Percentiles rank a stretch among this genome's conserved stretches.
Conservation (phyloP, 1,139 yeast genomes). For the Suhomyces maxii region DNA sequence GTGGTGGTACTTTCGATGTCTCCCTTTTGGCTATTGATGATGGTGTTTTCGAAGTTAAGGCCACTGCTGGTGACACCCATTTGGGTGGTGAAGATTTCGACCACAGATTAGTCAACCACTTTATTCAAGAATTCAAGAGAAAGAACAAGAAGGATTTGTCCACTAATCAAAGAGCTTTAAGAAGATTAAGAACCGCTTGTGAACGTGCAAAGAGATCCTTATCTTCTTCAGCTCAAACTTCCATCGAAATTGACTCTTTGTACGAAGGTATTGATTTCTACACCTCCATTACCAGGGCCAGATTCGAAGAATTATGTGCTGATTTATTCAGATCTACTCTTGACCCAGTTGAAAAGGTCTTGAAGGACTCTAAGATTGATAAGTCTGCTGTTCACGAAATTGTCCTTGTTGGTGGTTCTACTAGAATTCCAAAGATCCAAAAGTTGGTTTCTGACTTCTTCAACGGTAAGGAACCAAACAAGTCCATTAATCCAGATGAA, state of each 20-base stretch:
- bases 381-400: slow-evolving; percentile 82
- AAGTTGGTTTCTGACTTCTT: slow-evolving; percentile 83
- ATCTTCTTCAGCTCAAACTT: slow-evolving; percentile 83
- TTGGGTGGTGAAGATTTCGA: slow-evolving; percentile 59
- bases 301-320: slow-evolving; percentile 87
- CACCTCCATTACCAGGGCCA: slow-evolving; percentile 83
- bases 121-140: slow-evolving; percentile 82
- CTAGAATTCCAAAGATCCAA: slow-evolving; percentile 93
- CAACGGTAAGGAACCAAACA: slow-evolving; percentile 88
- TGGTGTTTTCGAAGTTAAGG: slow-evolving; percentile 26
- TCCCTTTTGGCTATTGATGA: slow-evolving; percentile 25
- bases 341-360: slow-evolving; percentile 84
- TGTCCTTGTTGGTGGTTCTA: slow-evolving; percentile 89
- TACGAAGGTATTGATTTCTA: slow-evolving; percentile 80
- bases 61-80: slow-evolving; percentile 30
- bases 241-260: slow-evolving; percentile 82
- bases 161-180: slow-evolving; percentile 75
- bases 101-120: slow-evolving; percentile 76
- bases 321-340: slow-evolving; percentile 81
- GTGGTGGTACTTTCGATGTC: slow-evolving; percentile 55
- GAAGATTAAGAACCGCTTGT: slow-evolving; percentile 89
- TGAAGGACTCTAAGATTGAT: slow-evolving; percentile 77
- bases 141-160: slow-evolving; percentile 77
- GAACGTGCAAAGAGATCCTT: slow-evolving; percentile 91
- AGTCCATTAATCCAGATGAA: slow-evolving; percentile 75